phyloP scores from a whole-genome alignment of 768 basidiomycete species.

The Chalciporus sphaerocephalus region DNA sequence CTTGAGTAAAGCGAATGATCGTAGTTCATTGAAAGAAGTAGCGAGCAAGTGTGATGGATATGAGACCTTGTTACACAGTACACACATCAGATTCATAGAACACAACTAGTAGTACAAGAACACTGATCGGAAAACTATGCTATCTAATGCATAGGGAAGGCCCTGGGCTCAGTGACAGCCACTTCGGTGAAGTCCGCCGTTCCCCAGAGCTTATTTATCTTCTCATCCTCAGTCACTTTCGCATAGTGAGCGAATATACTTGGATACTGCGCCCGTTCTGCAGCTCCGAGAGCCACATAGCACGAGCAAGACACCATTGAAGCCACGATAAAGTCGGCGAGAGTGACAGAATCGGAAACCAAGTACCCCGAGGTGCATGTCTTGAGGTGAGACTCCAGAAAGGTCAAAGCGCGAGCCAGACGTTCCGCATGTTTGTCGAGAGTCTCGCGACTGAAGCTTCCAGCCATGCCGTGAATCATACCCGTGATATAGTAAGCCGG shows the following conservation, averaged over 20 bases:
- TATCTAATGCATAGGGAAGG: background rate
- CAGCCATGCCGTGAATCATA: background rate
- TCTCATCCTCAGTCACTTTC: slow-evolving; percentile 16
- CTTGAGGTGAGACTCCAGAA: slow-evolving; percentile 15
- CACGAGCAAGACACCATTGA: background rate
- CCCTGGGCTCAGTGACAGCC: background rate
- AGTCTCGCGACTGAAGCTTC: slow-evolving; percentile 6
- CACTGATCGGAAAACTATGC: too few species aligned
- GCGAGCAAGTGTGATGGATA: too few species aligned
- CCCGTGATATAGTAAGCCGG: background rate
- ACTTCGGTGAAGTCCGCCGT: slow-evolving; percentile 8
- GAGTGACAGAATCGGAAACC: slow-evolving; percentile 11
- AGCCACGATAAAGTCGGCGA: slow-evolving; percentile 18
- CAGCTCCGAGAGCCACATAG: slow-evolving; percentile 1
- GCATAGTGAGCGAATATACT: slow-evolving; percentile 10
- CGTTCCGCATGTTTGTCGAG: slow-evolving; percentile 3
- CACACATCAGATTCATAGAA: too few species aligned
- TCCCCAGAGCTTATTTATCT: slow-evolving; percentile 8
- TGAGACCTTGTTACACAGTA: too few species aligned
- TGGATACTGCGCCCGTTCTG: slow-evolving; percentile 13
- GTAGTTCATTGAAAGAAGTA: too few species aligned
- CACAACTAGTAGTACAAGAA: too few species aligned
- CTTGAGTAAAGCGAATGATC: too few species aligned
- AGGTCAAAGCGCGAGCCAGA: slow-evolving; percentile 3
- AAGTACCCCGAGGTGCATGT: slow-evolving; percentile 12